Base-by-base conservation (phyloP, 345 rosid genomes). In the Physaria fendleri region DNA sequence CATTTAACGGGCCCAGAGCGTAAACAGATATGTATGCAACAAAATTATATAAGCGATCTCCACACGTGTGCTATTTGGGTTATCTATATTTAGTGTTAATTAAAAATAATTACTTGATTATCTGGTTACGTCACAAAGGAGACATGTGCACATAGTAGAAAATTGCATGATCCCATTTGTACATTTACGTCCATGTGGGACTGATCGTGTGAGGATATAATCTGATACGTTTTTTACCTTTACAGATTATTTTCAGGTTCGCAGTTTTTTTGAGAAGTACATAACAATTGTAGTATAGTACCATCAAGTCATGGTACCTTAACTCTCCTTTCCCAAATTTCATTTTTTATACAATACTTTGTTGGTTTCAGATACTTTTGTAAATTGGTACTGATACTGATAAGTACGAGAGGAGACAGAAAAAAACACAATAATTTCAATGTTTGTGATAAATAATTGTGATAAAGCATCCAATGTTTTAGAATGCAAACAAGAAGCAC, bases 401-500 rank as follows among this genome's bases (percentile, higher is more conserved):
- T 7, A 34, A 34, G 18, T 27, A 49, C 20, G 53, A 60, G 41
- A 35, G 11, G 7, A 53, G 38, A 60, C 32, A 18, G 25, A 7
- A 11, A 14, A 13, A n/a, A n/a, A n/a, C n/a, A n/a, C n/a, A n/a
- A n/a, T n/a, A n/a, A n/a, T n/a, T n/a, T n/a, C n/a, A n/a, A n/a
- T n/a, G n/a, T n/a, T n/a, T n/a, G n/a, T n/a, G n/a, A n/a, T n/a
- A n/a, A n/a, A n/a, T n/a, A n/a, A n/a, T n/a, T n/a, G n/a, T n/a
- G n/a, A n/a, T n/a, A 47, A 56, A 55, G 63, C 46, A 69, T 62
- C 68, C 74, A 55, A 69, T 61, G 74, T 62, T 48, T n/a, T 14
- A 14, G 41, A 21, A 30, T 44, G 28, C 12, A 59, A 67, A 67
- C 60, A 59, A 50, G 59, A 49, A 40, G n/a, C 1, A 32, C 16